Evolutionary conservation across 495 filamentous ascomycete genomes (phyloP), one percentile per base, ranked within the genome.

Genomic region (Podospora australis): DNA sequence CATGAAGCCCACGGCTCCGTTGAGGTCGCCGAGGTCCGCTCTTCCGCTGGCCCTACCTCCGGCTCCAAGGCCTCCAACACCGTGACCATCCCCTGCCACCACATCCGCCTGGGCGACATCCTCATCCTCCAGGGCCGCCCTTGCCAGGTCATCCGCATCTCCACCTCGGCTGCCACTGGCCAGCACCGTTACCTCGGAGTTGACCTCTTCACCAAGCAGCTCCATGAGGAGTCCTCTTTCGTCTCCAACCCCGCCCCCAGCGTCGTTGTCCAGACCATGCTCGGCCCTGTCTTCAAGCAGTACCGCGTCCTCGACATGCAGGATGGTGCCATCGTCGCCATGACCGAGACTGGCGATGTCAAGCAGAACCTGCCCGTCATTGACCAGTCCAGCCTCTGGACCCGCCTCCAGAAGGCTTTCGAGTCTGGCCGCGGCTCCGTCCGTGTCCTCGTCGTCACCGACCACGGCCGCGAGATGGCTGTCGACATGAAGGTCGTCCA

Each of bases 141-240:
- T 53, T 97, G 91, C 87, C 92, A 97, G 81, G 91, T 98, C 68
- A 98, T 98, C 80, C 90, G 90, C 63, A 96, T 98, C 84, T 94
- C 89, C 57, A 94, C 90, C 72, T 97, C 94, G 48, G 81, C 87
- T 54, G 90, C 95, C 77, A 98, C 92, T 38, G 92, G 94, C 68
- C 92, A 98, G 82, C 88, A 97, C 79, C 88, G 92, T 67, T 98
- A 97, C 83, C 86, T 97, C 47, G 92, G 92, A 79, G 92, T 98
- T 54, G 92, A 98, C 74, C 87, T 98, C 62, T 98, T 98, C 88
- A 95, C 90, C 79, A 70, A 96, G 81, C 87, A 96, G 75, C 83
- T 98, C 46, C 90, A 97, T 70, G 92, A 98, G 75, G 92, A 98
- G 84, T 95, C 90, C 41, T 90, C 84, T 68, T 96, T 96, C 74